Evolutionary conservation across 768 basidiomycete species (phyloP).

Genomic region (Suillus spraguei): DNA sequence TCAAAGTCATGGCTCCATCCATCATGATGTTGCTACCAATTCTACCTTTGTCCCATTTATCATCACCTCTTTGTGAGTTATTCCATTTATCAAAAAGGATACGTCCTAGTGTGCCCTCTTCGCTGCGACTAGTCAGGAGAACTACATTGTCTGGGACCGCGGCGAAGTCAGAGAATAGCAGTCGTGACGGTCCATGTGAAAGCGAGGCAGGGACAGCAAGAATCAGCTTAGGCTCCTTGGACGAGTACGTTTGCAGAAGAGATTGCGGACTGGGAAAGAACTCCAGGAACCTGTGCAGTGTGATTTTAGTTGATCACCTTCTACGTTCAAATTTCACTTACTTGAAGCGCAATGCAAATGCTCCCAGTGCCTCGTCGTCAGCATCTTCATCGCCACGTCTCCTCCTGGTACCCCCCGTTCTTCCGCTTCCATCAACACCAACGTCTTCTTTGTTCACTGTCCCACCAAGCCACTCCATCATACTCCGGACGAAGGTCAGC

Average conservation of each 20-base stretch:
- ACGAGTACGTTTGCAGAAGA: conserved; percentile 79
- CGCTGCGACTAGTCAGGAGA: conserved; percentile 77
- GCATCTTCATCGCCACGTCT: conserved; percentile 68
- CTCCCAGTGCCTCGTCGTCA: conserved; percentile 84
- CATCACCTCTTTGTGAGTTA: conserved; percentile 70
- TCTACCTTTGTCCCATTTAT: conserved; percentile 87
- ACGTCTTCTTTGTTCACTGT: conserved; percentile 92
- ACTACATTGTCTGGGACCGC: conserved; percentile 83
- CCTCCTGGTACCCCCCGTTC: conserved; percentile 50
- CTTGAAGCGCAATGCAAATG: conserved; percentile 88
- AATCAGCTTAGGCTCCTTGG: conserved; percentile 90
- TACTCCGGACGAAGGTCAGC: conserved; percentile 89
- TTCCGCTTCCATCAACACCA: conserved; percentile 69
- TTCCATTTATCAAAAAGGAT: conserved; percentile 89
- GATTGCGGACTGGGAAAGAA: conserved; percentile 86
- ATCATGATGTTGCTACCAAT: conserved; percentile 87
- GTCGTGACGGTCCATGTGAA: conserved; percentile 89
- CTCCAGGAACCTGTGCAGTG: conserved; percentile 74
- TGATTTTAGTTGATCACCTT: conserved; percentile 13
- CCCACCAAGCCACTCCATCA: conserved; percentile 99
- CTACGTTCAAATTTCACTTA: conserved; percentile 27
- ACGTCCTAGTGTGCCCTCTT: conserved; percentile 79
- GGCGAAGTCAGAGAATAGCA: conserved; percentile 86
- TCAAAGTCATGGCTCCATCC: conserved; percentile 67
- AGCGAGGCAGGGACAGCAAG: conserved; percentile 91